Base-by-base conservation (phyloP, 208 protist species). In the Acanthamoeba triangularis region DNA sequence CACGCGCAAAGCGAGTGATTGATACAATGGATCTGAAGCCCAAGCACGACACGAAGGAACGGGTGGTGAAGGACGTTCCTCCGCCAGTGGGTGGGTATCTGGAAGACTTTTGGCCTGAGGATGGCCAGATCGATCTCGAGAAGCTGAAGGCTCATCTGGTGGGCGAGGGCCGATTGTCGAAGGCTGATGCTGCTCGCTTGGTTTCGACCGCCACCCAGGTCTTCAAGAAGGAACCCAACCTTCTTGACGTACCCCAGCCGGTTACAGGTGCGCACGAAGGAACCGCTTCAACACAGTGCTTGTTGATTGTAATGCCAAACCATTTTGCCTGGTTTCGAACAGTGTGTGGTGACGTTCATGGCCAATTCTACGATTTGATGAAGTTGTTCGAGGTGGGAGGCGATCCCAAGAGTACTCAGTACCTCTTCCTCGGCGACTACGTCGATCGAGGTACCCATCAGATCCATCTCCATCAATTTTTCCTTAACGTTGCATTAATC, bases 291-390 rank as follows among this genome's bases (percentile, higher is more conserved):
- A n/a, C n/a, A n/a, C 10, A 20, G 11, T 67, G 28, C 30, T n/a
- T 20, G 3, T 65, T n/a, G 16, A 28, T 91, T 25, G 33, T 54
- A 41, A 65, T 65, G 33, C 56, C 13, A 63, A n/a, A 52, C 33
- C 49, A 54, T 90, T 23, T 11, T 4, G n/a, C n/a, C 61, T 67
- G 25, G 41, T 13, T 90, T 13, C 7, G 14, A 1, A 99, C 98
- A 28, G 98, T 98, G 30, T 99, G 99, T 97, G 99, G 99, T 30
- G 99, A 99, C 97, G 99, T 99, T 80, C 99, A 99, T 96, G 99
- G 99, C 1, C 99, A 99, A 97, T 99, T 99, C 92, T 98, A 99
- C 97, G 99, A 99, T 95, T 96, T 99, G 54, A 97, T 99, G n/a
- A 99, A 99, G 97, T 97, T 99, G 28, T 99, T 99, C 96, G 98